Percentiles rank a stretch among this genome's conserved stretches.
Evolutionary conservation across 129 eudicot species (phyloP).

Genomic region (Logfia minima): DNA sequence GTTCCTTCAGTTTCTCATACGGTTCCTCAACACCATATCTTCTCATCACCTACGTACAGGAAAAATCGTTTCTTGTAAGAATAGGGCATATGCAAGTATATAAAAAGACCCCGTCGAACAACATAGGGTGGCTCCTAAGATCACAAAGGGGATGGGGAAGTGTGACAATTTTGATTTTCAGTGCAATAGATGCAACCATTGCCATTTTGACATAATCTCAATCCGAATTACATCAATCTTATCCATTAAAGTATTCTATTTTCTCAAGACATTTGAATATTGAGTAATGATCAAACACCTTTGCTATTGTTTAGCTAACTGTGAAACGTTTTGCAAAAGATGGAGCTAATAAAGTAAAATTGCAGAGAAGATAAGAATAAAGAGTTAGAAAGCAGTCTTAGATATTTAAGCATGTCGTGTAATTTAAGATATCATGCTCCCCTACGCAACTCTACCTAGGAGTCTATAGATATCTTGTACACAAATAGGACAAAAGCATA

Average conservation of each 20-base stretch:
- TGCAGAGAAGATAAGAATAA: background rate
- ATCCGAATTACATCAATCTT: background rate
- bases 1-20: conserved; percentile 91
- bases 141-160: background rate
- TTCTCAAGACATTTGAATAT: background rate
- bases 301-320: background rate
- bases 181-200: background rate
- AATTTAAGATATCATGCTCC: background rate
- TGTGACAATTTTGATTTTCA: background rate
- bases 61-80: background rate
- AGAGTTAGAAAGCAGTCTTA: background rate
- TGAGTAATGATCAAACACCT: background rate
- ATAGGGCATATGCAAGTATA: background rate
- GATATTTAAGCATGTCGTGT: background rate
- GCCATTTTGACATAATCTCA: background rate
- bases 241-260: background rate
- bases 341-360: background rate
- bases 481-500: background rate
- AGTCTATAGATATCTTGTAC: background rate
- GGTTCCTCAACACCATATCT: conserved; percentile 97
- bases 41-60: conserved; percentile 73
- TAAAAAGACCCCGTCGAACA: background rate
- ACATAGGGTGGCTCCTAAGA: background rate
- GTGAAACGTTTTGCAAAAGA: background rate
- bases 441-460: background rate